Evolutionary conservation across 805 yeast species (phyloP).

Genomic region (Blastobotrys attinorum): DNA sequence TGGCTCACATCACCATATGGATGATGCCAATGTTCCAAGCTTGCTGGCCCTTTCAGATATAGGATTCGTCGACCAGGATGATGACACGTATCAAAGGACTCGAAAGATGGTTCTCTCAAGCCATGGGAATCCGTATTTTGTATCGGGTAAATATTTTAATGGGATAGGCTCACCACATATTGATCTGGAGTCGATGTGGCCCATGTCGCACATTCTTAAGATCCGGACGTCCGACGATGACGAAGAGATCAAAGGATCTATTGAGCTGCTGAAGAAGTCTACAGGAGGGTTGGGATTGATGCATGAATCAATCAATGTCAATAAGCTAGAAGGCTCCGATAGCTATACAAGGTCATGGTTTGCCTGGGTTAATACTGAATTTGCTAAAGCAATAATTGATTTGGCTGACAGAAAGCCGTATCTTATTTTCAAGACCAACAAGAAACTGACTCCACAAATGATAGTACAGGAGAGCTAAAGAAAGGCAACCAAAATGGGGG

Average conservation of each 20-base stretch:
- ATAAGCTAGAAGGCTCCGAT: conserved; percentile 24
- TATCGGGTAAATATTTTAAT: conserved; percentile 49
- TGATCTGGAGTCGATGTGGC: conserved; percentile 79
- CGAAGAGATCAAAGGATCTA: conserved; percentile 45
- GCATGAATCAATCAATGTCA: conserved; percentile 71
- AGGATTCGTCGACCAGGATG: conserved; percentile 45
- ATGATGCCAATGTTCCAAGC: conserved; percentile 81
- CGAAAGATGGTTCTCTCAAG: conserved; percentile 60
- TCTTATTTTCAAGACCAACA: conserved; percentile 38
- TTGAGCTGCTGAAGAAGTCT: conserved; percentile 43
- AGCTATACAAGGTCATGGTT: conserved; percentile 74
- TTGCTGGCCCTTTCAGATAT: conserved; percentile 67
- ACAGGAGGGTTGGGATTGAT: conserved; percentile 70
- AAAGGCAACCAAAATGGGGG: background rate
- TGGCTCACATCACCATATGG: conserved; percentile 69
- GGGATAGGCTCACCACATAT: conserved; percentile 88
- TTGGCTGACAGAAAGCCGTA: conserved; percentile 65
- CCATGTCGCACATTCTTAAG: conserved; percentile 64
- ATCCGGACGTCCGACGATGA: conserved; percentile 69
- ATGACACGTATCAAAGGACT: conserved; percentile 63
- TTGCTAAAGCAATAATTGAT: conserved; percentile 74
- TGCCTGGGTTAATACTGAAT: conserved; percentile 86
- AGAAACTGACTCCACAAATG: background rate
- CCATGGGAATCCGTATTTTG: conserved; percentile 66
- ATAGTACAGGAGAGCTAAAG: background rate